Percentiles rank a stretch among this genome's conserved stretches.
Evolutionary conservation across 345 rosid species (phyloP).

Genomic region (Geranium rotundifolium): DNA sequence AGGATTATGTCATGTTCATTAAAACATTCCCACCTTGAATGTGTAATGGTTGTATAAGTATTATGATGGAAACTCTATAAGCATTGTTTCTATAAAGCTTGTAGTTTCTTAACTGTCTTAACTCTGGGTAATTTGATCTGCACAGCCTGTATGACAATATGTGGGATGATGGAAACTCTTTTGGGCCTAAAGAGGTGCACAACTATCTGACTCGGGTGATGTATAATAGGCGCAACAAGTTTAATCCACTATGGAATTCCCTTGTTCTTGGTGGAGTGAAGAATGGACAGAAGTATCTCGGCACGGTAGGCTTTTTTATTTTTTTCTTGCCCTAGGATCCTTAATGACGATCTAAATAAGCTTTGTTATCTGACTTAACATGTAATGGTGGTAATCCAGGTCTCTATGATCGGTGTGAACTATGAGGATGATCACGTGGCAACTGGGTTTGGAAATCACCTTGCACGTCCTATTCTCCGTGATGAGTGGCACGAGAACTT

Average conservation of each 20-base stretch:
- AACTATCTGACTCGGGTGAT: conserved; percentile 82
- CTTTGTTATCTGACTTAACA: neutral
- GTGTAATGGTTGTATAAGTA: too few relatives aligned
- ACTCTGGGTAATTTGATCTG: conserved; percentile 10
- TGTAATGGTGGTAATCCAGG: conserved; percentile 28
- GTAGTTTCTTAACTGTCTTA: conserved; percentile 3
- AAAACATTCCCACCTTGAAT: too few relatives aligned
- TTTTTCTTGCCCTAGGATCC: neutral
- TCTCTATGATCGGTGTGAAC: conserved; percentile 85
- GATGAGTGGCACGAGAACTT: conserved; percentile 84
- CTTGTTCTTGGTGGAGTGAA: conserved; percentile 95
- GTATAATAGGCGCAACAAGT: conserved; percentile 96
- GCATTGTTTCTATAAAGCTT: conserved; percentile 1
- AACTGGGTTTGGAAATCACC: conserved; percentile 95
- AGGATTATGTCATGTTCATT: neutral
- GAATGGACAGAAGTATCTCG: conserved; percentile 88
- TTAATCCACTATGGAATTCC: conserved; percentile 92
- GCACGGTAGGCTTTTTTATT: conserved; percentile 43
- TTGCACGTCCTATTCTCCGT: conserved; percentile 91
- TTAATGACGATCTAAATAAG: neutral
- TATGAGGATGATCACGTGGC: conserved; percentile 92
- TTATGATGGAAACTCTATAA: too few relatives aligned
- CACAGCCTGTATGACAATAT: conserved; percentile 86
- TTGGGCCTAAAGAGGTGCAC: conserved; percentile 99
- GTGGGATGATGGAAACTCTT: conserved; percentile 99